Conservation (phyloP, 805 yeast genomes). For the Blastobotrys parvus region DNA sequence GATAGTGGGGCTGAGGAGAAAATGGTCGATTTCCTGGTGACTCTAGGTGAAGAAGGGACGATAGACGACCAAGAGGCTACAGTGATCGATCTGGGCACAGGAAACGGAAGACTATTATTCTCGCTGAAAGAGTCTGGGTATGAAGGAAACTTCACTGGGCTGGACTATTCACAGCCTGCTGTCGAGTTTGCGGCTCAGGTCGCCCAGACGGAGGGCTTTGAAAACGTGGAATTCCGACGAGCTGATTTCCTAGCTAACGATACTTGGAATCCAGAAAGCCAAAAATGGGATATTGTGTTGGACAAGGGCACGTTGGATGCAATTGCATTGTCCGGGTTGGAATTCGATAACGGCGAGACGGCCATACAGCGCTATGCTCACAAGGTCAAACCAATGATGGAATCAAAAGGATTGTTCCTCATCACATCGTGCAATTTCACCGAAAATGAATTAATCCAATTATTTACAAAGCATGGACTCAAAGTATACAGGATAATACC, state of each 20-base stretch:
- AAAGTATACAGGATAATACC: conserved; percentile 56
- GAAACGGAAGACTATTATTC: conserved; percentile 86
- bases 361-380: conserved; percentile 45
- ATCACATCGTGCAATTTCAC: conserved; percentile 95
- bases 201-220: conserved; percentile 28
- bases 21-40: conserved; percentile 63
- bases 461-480: conserved; percentile 42
- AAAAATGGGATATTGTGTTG: conserved; percentile 60
- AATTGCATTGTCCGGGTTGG: conserved; percentile 61
- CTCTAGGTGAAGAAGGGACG: conserved; percentile 31
- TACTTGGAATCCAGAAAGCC: conserved; percentile 29
- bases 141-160: conserved; percentile 52
- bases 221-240: conserved; percentile 43
- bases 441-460: conserved; percentile 55
- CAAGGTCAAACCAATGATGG: conserved; percentile 50
- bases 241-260: conserved; percentile 55
- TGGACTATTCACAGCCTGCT: conserved; percentile 83
- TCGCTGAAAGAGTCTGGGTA: conserved; percentile 57
- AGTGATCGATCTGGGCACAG: conserved; percentile 85
- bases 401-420: conserved; percentile 45
- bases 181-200: conserved; percentile 63
- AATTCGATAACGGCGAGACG: background rate
- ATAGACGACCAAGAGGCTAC: conserved; percentile 24
- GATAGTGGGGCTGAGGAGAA: conserved; percentile 89
- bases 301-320: conserved; percentile 98